phyloP scores from a whole-genome alignment of 805 yeast genomes.

The Millerozyma miso region DNA sequence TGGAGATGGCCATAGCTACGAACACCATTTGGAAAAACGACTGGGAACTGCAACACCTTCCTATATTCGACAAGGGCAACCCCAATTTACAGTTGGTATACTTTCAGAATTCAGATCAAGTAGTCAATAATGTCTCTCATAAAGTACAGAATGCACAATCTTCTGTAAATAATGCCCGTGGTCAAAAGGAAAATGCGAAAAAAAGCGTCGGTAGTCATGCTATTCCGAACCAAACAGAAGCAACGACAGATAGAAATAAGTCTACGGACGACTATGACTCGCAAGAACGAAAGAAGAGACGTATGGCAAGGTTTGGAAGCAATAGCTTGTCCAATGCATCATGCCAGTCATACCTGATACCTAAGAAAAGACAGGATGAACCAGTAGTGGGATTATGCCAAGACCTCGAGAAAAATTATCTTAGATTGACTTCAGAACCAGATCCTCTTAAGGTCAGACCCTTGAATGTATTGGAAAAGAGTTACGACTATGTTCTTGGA shows the following conservation, averaged over 20 bases:
- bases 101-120: not conserved
- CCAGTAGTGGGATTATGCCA: conserved; percentile 59
- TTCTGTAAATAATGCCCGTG: not conserved
- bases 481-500: conserved; percentile 49
- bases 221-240: not conserved
- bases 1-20: conserved; percentile 45
- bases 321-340: conserved; percentile 5
- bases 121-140: not conserved
- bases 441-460: conserved; percentile 85
- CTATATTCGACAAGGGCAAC: conserved; percentile 28
- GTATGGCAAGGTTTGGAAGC: conserved; percentile 48
- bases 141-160: not conserved
- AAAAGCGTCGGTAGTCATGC: not conserved
- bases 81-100: conserved; percentile 9
- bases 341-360: not conserved
- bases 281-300: conserved; percentile 33
- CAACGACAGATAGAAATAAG: not conserved
- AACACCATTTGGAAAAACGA: conserved; percentile 45
- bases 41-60: conserved; percentile 52
- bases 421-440: conserved; percentile 87
- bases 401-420: conserved; percentile 69
- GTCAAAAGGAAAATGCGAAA: not conserved
- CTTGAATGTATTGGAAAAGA: conserved; percentile 49
- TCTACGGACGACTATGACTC: conserved; percentile 17
- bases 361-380: conserved; percentile 4